Base-by-base conservation (phyloP, 495 filamentous ascomycete genomes). In the Trichoderma virens region DNA sequence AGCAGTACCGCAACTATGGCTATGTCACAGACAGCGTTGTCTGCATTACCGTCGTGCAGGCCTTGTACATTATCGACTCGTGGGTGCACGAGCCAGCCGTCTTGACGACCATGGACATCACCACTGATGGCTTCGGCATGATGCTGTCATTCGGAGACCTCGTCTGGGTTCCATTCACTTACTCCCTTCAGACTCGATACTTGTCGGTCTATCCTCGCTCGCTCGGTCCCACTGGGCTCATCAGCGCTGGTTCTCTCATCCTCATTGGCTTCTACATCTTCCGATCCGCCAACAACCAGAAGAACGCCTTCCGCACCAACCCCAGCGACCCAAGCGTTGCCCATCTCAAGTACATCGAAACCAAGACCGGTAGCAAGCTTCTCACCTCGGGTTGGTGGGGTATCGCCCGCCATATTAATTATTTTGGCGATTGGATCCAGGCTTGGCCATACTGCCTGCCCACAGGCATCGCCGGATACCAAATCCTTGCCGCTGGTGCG, bases 141-240 rank as follows among this genome's bases (percentile, higher is more conserved):
- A 98, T 98, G 94, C 78, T 98, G n/a, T 80, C 90, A 2, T 98
- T 97, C 67, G 94, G 93, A 38, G 94, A 98, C 70, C 80, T 97
- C 4, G 90, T 88, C 68, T 98, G 94, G 95, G 81, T 97, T 11
- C 94, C 94, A 2, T 93, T 97, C 78, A 79, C 89, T 62, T 98
- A 97, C 82, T 88, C 84, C 43, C 78, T 91, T 61, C 93, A 96
- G 74, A 84, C 88, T 18, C 85, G 91, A n/a, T 98, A 98, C 71
- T 86, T 98, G 20, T 83, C 93, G 18, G 79, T 87, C 11, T 89
- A 94, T 77, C 94, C 94, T 0, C 78, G 91, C 32, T 75, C 85
- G 39, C 88, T 98, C 3, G 92, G 92, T 1, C 71, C 80, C 62
- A 66, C 73, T 2, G 90, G 90, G 11, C 77, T 88, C 16, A 68